Evolutionary conservation across 2,329 filamentous ascomycete genomes (phyloP), one percentile per base, ranked within the genome.

Genomic region (Ophiocordyceps camponoti-rufipedis): DNA sequence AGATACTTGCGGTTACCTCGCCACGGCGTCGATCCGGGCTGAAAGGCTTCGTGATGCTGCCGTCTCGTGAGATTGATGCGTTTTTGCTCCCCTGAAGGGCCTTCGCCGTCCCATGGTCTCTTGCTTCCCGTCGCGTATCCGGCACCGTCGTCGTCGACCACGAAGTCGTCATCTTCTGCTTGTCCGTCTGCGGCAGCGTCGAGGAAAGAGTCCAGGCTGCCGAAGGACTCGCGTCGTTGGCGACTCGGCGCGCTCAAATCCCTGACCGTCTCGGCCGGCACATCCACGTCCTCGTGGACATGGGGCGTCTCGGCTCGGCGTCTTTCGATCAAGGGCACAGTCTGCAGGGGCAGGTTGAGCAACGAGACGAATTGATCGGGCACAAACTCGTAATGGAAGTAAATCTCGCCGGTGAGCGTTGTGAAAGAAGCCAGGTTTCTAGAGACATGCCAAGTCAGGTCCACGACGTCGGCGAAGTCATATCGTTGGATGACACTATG

Each of bases 21-120:
- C 93, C 91, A 98, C 0, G 89, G 89, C 0, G 91, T 98, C 45
- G 87, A 88, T 1, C 91, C 89, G 0, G 89, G 85, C 59, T 98
- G 93, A 59, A 98, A 94, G 2, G 89, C 67, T 45, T 82, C 77
- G 54, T 98, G 93, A 33, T 83, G 74, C 53, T 78, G 73, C 1
- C 87, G 80, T 51, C 77, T 53, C 45, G 64, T 52, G 8, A 74
- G 55, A 43, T 70, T 67, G 9, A 64, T 62, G 9, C 72, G 66
- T 55, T 78, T 78, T 23, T 63, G 63, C 9, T 64, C 64, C 2
- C 59, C 65, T 42, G 55, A 56, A 13, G 62, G 62, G 50, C 80
- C 83, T 16, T 79, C 66, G 9, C 64, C 67, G 3, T 70, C 69
- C 18, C 66, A 66, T 0, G 63, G 54, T 29, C 74, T 66, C 55